Evolutionary conservation across 805 yeast species (phyloP).

Genomic region (Metschnikowia henanensis): DNA sequence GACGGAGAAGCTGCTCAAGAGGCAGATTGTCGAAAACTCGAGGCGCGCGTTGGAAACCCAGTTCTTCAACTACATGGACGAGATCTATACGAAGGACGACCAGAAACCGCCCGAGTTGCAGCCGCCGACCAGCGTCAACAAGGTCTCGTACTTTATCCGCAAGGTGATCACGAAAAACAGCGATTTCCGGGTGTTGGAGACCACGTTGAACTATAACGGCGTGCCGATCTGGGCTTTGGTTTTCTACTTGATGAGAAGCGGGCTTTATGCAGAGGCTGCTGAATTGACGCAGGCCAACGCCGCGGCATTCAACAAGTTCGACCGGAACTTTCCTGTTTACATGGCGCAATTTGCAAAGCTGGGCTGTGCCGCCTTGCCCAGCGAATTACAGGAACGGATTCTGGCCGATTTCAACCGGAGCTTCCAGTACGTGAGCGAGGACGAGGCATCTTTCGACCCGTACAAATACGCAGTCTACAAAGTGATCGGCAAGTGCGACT

Average conservation of each 20-base stretch:
- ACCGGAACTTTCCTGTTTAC: constrained; percentile 79
- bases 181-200: constrained; percentile 25
- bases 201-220: constrained; percentile 60
- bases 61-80: constrained; percentile 72
- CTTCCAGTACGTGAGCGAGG: constrained; percentile 60
- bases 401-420: constrained; percentile 83
- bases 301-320: constrained; percentile 78
- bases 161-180: constrained; percentile 35
- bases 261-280: constrained; percentile 76
- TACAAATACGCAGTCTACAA: constrained; percentile 89
- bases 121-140: constrained; percentile 68
- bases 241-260: constrained; percentile 83
- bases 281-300: constrained; percentile 62
- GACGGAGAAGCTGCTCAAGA: constrained; percentile 28
- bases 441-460: constrained; percentile 66
- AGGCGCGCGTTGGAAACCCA: constrained; percentile 69
- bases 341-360: constrained; percentile 62
- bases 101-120: constrained; percentile 32
- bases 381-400: constrained; percentile 66
- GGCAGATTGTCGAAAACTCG: constrained; percentile 53
- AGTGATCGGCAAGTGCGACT: constrained; percentile 86
- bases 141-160: constrained; percentile 59
- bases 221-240: constrained; percentile 93
- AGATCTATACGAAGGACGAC: constrained; percentile 58
- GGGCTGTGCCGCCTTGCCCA: constrained; percentile 56